A percentile compares a stretch with the other conserved stretches of the same genome.
These are phyloP conservation scores for Nepenthes gracilis DNA, from an alignment of 148 eudicot genomes.

Conservation along the genomic window DNA sequence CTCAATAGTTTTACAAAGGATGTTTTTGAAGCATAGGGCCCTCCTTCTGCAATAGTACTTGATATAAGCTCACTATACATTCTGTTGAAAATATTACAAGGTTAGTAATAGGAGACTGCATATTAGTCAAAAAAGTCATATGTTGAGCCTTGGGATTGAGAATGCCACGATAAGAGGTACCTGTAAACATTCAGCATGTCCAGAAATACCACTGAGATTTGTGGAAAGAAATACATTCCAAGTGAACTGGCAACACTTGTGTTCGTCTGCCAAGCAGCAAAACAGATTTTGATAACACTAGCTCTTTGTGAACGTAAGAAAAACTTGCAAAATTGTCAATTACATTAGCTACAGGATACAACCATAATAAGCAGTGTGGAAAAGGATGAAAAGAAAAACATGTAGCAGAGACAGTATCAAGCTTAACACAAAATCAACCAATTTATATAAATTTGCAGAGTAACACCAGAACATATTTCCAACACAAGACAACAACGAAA, in stretches of 20 bases:
- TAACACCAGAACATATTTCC: too few relatives aligned
- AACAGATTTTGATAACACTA: background rate
- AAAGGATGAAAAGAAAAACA: background rate
- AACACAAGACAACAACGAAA: too few relatives aligned
- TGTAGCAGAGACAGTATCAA: background rate
- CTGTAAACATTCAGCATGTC: slow-evolving; percentile 99
- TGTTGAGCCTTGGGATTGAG: background rate
- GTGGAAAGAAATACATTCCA: slow-evolving; percentile 81
- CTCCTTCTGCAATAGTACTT: slow-evolving; percentile 76
- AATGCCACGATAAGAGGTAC: slow-evolving; percentile 14
- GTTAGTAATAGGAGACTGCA: too few relatives aligned
- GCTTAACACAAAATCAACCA: too few relatives aligned
- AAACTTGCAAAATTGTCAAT: too few relatives aligned
- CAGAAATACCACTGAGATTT: slow-evolving; percentile 75
- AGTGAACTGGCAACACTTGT: slow-evolving; percentile 84
- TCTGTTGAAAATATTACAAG: slow-evolving; percentile 22
- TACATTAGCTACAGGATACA: background rate
- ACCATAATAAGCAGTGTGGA: background rate
- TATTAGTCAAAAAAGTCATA: too few relatives aligned
- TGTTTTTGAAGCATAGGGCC: slow-evolving; percentile 74
- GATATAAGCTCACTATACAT: slow-evolving; percentile 99
- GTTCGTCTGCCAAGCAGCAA: slow-evolving; percentile 51
- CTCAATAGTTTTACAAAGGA: slow-evolving; percentile 85
- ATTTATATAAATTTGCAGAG: too few relatives aligned
- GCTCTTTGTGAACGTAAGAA: too few relatives aligned